Base-by-base conservation (phyloP, 75 land plant genomes). In the Larix kaempferi region DNA sequence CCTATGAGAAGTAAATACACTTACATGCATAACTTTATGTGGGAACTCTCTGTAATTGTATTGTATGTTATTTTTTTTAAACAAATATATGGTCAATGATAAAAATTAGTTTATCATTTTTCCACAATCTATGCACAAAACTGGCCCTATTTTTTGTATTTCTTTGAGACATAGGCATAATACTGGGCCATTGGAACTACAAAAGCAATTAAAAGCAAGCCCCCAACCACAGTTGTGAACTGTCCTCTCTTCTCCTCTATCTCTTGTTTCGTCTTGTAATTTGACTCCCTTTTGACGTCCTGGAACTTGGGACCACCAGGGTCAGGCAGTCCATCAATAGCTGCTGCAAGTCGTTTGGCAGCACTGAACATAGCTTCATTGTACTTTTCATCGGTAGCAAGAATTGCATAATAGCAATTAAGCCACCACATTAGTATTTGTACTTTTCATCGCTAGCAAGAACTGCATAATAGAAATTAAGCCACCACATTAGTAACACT, bases 171-270 rank as follows among this genome's bases (percentile, higher is more conserved):
- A 84, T 97, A 97, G 27, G 99, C 99, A 86, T 91, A 97, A 79
- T 97, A 97, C 80, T 97, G 99, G 17, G 93, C 98, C 99, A 97
- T 97, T 33, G 99, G 99, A 78, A 97, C 99, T 21, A 97, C 94
- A 82, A 97, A 97, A 21, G 99, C 99, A 77, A 97, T 92, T 56
- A 95, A 98, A 17, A 97, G 87, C 78, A 97, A 75, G 52, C 99
- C 99, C 19, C 93, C 99, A 78, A 97, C 99, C 15, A 97, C 95
- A 55, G 88, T 87, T 35, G 88, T 81, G 85, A 97, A 97, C 71
- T 92, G 95, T 17, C 98, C 94, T 25, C 99, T 79, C 69, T 94
- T 97, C 82, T 91, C 98, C 37, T 91, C 99, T 14, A 98, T 97
- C 79, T 97, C 95, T 78, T 91, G 87, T 80, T 71, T 86, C 59